Percentiles rank a stretch among this genome's conserved stretches.
Conservation (phyloP, 1,284 basidiomycete species). For the Trichosporon sp. region DNA sequence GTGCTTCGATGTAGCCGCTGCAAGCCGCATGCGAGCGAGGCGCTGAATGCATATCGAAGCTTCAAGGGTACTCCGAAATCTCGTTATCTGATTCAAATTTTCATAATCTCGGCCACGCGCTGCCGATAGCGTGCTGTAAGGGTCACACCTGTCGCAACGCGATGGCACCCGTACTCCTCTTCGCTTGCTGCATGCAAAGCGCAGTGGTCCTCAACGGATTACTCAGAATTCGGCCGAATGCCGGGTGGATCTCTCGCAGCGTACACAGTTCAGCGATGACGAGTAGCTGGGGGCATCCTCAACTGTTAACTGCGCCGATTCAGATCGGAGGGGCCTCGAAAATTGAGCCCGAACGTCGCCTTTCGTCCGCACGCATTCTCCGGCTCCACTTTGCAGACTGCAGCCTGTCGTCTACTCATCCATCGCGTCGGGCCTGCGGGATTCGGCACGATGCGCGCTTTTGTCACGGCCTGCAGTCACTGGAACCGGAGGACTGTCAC, state of each 20-base stretch:
- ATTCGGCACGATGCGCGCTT: neutral
- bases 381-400: neutral
- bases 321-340: neutral
- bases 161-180: neutral
- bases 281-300: neutral
- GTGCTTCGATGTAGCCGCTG: neutral
- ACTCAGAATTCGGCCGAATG: neutral
- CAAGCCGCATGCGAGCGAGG: neutral
- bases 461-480: neutral
- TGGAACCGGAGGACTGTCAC: neutral
- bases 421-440: neutral
- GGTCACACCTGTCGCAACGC: neutral
- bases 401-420: too few species aligned
- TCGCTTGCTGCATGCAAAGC: neutral
- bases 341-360: neutral
- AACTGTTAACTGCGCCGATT: neutral
- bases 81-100: conserved; percentile 1
- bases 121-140: neutral
- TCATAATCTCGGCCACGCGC: neutral
- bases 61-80: neutral
- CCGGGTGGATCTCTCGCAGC: neutral
- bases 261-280: neutral
- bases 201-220: neutral
- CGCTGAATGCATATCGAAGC: neutral
- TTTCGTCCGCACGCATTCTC: neutral